Evolutionary conservation across 345 rosid species (phyloP).

Genomic region (Murraya paniculata): DNA sequence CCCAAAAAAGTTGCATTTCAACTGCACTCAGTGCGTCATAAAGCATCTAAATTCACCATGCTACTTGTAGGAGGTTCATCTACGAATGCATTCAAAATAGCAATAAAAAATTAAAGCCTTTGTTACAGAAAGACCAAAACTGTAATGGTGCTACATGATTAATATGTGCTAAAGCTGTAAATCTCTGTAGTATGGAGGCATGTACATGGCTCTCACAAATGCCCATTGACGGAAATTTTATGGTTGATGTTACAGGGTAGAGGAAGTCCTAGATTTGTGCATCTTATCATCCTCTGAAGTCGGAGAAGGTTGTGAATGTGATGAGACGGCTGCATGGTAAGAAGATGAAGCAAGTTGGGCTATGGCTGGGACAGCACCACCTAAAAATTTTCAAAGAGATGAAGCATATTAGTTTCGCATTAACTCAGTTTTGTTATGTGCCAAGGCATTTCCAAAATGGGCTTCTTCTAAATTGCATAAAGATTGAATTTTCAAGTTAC

Average conservation of each 20-base stretch:
- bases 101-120: background rate
- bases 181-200: background rate
- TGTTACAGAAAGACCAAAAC: background rate
- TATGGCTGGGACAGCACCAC: slow-evolving; percentile 80
- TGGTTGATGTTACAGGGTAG: slow-evolving; percentile 37
- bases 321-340: slow-evolving; percentile 59
- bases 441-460: background rate
- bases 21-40: no score
- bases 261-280: slow-evolving; percentile 51
- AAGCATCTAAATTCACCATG: no score
- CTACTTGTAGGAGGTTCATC: background rate
- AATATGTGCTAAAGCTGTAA: background rate
- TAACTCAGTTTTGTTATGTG: background rate
- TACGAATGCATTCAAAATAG: background rate
- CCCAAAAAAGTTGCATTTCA: no score
- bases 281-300: slow-evolving; percentile 48
- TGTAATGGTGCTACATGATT: background rate
- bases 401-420: background rate
- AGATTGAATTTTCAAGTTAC: background rate
- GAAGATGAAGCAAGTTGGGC: slow-evolving; percentile 87
- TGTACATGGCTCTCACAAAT: background rate
- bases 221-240: background rate
- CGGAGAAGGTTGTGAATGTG: slow-evolving; percentile 40
- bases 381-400: slow-evolving; percentile 34
- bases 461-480: background rate